Conservation (phyloP, 2,329 filamentous ascomycete genomes). For the Apiospora arundinis region DNA sequence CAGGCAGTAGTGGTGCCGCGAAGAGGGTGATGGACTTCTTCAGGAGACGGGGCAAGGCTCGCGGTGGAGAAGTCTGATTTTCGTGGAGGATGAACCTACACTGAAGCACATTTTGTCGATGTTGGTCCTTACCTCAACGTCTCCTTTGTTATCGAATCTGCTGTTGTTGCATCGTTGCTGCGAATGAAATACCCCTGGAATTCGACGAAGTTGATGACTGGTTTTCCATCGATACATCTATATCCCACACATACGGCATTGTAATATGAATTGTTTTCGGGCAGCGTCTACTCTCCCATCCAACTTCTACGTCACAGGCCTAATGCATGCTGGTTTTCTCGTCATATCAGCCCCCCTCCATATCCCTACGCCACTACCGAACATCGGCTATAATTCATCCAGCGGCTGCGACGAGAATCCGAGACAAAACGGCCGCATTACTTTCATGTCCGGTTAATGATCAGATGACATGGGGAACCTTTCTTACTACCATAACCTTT, state of each 20-base stretch:
- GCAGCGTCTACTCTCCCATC: conserved; percentile 5
- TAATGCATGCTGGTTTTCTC: conserved; percentile 22
- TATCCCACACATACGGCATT: conserved; percentile 19
- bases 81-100: not conserved
- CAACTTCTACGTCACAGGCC: not conserved
- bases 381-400: conserved; percentile 1
- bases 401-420: conserved; percentile 5
- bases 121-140: not conserved
- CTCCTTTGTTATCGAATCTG: conserved; percentile 12
- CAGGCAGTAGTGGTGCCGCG: conserved; percentile 85
- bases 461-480: conserved; percentile 8
- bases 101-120: conserved; percentile 10
- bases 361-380: conserved; percentile 9
- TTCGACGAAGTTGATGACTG: conserved; percentile 18
- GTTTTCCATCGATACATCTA: conserved; percentile 15
- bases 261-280: conserved; percentile 16
- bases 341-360: not conserved
- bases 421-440: conserved; percentile 20
- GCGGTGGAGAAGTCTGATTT: conserved; percentile 57
- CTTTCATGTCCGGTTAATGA: conserved; percentile 18
- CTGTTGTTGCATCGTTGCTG: conserved; percentile 13
- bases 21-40: conserved; percentile 99
- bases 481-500: not conserved
- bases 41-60: conserved; percentile 80
- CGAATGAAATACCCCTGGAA: conserved; percentile 18